Evolutionary conservation across 345 rosid species (phyloP).

Genomic region (Boechera divaricarpa): DNA sequence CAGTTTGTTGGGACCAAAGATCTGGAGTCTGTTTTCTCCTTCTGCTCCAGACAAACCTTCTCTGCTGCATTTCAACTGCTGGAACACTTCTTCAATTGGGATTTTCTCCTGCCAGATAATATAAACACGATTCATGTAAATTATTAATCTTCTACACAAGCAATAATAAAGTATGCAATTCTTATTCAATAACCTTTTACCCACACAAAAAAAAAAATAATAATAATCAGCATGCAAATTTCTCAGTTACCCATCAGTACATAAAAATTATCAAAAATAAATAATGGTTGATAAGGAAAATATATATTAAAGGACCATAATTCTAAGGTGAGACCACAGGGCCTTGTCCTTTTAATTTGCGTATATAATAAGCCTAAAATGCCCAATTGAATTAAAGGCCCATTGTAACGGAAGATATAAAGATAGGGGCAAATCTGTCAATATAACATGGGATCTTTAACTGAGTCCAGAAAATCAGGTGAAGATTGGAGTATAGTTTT

Average conservation of each 20-base stretch:
- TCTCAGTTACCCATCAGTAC: too few relatives aligned
- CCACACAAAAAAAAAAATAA: too few relatives aligned
- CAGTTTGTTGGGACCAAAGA: constrained; percentile 92
- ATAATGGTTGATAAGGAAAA: too few relatives aligned
- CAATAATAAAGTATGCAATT: neutral
- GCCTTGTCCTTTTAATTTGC: neutral
- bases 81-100: constrained; percentile 89
- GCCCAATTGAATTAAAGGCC: constrained; percentile 6
- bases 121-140: neutral
- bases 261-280: neutral
- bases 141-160: neutral
- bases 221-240: neutral
- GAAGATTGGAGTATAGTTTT: constrained; percentile 16
- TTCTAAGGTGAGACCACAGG: neutral
- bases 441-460: neutral
- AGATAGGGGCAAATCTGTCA: constrained; percentile 23
- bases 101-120: constrained; percentile 64
- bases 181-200: neutral
- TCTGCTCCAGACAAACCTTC: constrained; percentile 69
- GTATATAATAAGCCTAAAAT: neutral
- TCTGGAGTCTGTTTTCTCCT: constrained; percentile 73
- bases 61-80: constrained; percentile 75
- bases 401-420: neutral
- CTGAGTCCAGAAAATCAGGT: constrained; percentile 31
- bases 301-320: too few relatives aligned